A percentile compares a stretch with the other conserved stretches of the same genome.
These are phyloP conservation scores for Cubamyces lactineus DNA, from an alignment of 768 basidiomycete genomes.

Conservation along the genomic window DNA sequence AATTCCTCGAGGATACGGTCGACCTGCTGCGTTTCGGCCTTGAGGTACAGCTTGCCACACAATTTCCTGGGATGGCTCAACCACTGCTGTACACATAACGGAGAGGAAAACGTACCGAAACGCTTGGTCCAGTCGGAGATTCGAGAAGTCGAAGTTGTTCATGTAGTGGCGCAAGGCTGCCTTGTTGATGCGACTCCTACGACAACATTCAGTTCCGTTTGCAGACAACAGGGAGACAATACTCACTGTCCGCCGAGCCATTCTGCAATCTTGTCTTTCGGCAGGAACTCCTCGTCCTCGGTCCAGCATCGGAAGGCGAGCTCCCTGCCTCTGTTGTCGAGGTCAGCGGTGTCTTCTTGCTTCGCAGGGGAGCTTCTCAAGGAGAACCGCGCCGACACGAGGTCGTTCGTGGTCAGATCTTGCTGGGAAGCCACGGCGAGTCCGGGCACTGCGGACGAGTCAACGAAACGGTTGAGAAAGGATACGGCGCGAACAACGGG, in stretches of 20 bases:
- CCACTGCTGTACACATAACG: background rate
- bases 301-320: slow-evolving; percentile 80
- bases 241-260: slow-evolving; percentile 94
- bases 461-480: slow-evolving; percentile 18
- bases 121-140: slow-evolving; percentile 81
- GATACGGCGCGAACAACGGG: slow-evolving; percentile 15
- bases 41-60: slow-evolving; percentile 90
- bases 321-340: slow-evolving; percentile 67
- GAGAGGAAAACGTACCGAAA: slow-evolving; percentile 67
- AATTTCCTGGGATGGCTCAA: slow-evolving; percentile 58
- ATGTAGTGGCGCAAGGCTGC: slow-evolving; percentile 80
- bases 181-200: slow-evolving; percentile 77
- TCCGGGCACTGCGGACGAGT: slow-evolving; percentile 28
- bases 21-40: slow-evolving; percentile 97
- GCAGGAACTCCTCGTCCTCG: slow-evolving; percentile 83
- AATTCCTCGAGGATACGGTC: slow-evolving; percentile 96
- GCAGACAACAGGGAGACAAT: background rate
- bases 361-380: slow-evolving; percentile 42
- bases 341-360: slow-evolving; percentile 56
- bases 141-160: slow-evolving; percentile 85
- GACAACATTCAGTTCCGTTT: slow-evolving; percentile 10
- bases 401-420: slow-evolving; percentile 59
- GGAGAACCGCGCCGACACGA: slow-evolving; percentile 47
- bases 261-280: slow-evolving; percentile 92
- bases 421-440: slow-evolving; percentile 49